Conservation (phyloP, 106 monocot genomes). For the Gastrodia elata region DNA sequence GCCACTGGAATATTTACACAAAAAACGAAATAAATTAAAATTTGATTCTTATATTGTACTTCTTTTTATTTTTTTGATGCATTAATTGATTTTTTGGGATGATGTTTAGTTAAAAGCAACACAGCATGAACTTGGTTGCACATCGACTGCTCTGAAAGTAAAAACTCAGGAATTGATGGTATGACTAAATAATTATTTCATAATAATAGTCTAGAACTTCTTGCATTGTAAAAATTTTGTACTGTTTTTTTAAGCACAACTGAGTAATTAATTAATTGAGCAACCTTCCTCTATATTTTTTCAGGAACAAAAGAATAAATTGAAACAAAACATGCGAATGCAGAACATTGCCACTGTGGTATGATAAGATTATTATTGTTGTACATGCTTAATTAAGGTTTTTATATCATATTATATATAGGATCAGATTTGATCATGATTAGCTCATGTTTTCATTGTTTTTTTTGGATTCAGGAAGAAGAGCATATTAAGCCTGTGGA, state of each 20-base stretch:
- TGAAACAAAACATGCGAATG: constrained; percentile 7
- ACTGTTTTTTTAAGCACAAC: not conserved
- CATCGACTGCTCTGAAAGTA: constrained; percentile 12
- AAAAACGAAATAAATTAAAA: too few relatives aligned
- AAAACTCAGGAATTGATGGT: constrained; percentile 37
- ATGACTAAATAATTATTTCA: too few relatives aligned
- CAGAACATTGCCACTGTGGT: constrained; percentile 6
- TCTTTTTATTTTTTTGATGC: not conserved
- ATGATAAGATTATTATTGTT: constrained; percentile 1
- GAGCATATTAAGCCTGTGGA: not conserved
- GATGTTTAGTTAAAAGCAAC: constrained; percentile 21
- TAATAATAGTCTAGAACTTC: too few relatives aligned
- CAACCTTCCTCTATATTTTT: not conserved
- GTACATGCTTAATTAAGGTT: too few relatives aligned
- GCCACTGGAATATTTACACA: too few relatives aligned
- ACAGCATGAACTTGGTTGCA: constrained; percentile 35
- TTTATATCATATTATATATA: too few relatives aligned
- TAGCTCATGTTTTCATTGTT: not conserved
- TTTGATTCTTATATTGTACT: too few relatives aligned
- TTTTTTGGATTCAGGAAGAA: constrained; percentile 4
- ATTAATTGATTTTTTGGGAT: constrained; percentile 1
- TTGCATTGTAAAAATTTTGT: not conserved
- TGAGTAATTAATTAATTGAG: too few relatives aligned
- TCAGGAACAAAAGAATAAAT: constrained; percentile 26
- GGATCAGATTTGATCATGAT: too few relatives aligned